phyloP scores from a whole-genome alignment of 192 early-diverging fungal species.

The Podochytrium sp. region DNA sequence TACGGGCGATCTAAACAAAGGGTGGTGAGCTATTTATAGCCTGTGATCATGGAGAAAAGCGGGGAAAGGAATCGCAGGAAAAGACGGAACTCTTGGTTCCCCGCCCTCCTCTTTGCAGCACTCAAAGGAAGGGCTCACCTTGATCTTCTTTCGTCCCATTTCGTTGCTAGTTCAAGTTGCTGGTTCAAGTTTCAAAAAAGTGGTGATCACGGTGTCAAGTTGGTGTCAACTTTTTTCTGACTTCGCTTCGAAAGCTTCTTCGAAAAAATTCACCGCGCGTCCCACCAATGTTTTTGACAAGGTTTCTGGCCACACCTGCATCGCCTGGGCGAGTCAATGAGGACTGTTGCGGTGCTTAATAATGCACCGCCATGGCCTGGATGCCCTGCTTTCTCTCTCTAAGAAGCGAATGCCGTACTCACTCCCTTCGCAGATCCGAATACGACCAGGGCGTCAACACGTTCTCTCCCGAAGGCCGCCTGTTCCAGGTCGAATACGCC shows the following conservation, averaged over 20 bases:
- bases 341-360: too few relatives aligned
- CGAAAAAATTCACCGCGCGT: too few relatives aligned
- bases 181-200: too few relatives aligned
- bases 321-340: too few relatives aligned
- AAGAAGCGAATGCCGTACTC: too few relatives aligned
- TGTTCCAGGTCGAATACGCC: constrained; percentile 99
- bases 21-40: constrained; percentile 18
- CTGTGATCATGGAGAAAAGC: not conserved
- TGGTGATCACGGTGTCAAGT: too few relatives aligned
- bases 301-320: too few relatives aligned
- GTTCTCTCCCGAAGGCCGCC: constrained; percentile 98
- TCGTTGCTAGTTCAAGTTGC: not conserved
- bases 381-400: too few relatives aligned
- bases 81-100: not conserved
- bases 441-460: constrained; percentile 99
- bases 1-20: constrained; percentile 71
- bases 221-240: too few relatives aligned
- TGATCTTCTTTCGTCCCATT: constrained; percentile 96
- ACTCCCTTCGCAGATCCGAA: constrained; percentile 53
- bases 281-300: too few relatives aligned
- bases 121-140: constrained; percentile 30
- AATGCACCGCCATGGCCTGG: too few relatives aligned
- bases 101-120: not conserved
- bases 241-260: too few relatives aligned
- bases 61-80: not conserved